phyloP scores from a whole-genome alignment of 108 stramenopile species.

The Nannochloropsis salina region DNA sequence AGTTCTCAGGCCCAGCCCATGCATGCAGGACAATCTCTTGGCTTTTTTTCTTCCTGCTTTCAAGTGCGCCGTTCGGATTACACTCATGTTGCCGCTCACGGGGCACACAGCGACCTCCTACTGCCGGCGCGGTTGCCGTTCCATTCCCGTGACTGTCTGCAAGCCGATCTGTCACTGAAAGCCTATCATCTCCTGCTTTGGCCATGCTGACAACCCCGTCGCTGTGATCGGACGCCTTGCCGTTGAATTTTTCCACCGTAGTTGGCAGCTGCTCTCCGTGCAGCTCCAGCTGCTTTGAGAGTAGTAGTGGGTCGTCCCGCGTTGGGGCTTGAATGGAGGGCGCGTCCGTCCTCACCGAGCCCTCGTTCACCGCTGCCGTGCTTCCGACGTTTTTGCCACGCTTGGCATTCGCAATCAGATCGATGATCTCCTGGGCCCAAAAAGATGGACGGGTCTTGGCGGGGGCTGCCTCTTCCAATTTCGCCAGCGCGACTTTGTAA shows the following conservation, averaged over 20 bases:
- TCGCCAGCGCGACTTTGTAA: background rate
- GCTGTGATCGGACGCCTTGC: background rate
- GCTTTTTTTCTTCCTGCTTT: background rate
- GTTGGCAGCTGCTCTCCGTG: background rate
- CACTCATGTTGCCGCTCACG: background rate
- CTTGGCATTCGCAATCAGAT: background rate
- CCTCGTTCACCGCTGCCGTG: background rate
- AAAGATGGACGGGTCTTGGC: background rate
- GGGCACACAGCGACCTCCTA: background rate
- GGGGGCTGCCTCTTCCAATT: background rate
- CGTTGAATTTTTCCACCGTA: background rate
- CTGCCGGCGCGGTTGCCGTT: background rate
- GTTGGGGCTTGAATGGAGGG: background rate
- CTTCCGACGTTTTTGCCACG: background rate
- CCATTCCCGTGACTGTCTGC: background rate
- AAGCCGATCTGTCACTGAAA: no score
- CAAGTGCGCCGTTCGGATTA: background rate
- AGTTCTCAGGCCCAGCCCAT: slow-evolving; percentile 11
- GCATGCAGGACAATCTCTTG: background rate
- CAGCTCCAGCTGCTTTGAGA: background rate
- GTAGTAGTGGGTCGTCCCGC: background rate
- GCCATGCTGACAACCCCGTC: background rate
- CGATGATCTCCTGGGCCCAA: background rate
- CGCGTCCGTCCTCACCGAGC: background rate
- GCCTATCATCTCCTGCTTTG: background rate